Base-by-base conservation (phyloP, 176 grass and related monocot genomes). In the Stipa capillata region DNA sequence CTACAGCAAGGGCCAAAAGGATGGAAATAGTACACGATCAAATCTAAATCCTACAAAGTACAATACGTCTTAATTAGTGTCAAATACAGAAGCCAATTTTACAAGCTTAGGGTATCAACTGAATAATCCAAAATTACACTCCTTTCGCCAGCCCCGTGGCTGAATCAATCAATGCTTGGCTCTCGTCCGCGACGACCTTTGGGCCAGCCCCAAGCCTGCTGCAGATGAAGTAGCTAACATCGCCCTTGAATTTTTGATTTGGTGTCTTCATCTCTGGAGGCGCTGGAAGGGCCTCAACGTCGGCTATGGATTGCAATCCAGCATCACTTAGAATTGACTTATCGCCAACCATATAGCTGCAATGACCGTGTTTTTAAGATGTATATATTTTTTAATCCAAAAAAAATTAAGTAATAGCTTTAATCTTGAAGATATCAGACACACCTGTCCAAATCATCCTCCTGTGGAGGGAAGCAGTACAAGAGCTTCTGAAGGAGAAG, bases 341-440 rank as follows among this genome's bases (percentile, higher is more conserved):
- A 56, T 98, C 96, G 2, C 96, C 96, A 63, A 94, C 72, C 72
- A 94, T 74, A 83, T 92, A 94, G 84, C 96, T 98, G 86, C 41
- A 69, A 71, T 47, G 14, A 71, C 45, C 40, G 54, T 15, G 53
- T 28, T 77, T 27, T 21, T 90, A 36, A 86, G 42, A 64, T 65
- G 53, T 4, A 76, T 14, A 13, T 57, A 64, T 73, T 76, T 79
- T 47, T 24, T 58, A 79, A 59, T 25, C 39, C 3, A 36, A 12
- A 12, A 75, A 35, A 12, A 52, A 28, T 21, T 17, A 23, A 74
- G 28, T 12, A 42, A 10, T 9, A 34, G 6, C 12, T 76, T 76
- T 60, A 7, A 14, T 59, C 1, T 0, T 41, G 56, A 27, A 54
- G 52, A 63, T 51, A 65, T 14, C 42, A 69, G 41, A 79, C 48